Conservation (phyloP, 2,329 filamentous ascomycete species). For the Cucurbitaria berberidis region DNA sequence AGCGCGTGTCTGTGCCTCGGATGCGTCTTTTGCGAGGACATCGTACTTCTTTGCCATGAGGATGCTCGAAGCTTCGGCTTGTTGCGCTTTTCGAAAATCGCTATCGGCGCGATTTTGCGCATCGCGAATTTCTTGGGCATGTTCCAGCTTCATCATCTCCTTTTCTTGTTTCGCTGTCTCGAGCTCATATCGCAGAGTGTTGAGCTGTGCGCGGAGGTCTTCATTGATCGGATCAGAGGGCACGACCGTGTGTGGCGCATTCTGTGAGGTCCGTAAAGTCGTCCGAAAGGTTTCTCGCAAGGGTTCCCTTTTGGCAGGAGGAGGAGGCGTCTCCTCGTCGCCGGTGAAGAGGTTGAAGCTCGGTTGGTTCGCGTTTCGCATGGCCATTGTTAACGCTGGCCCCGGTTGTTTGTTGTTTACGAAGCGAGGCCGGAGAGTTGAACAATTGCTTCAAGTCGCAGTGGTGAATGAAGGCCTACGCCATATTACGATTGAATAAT, state of each 20-base stretch:
- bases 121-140: slow-evolving; percentile 84
- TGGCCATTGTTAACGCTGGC: slow-evolving; percentile 26
- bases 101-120: slow-evolving; percentile 81
- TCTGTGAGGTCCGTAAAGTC: slow-evolving; percentile 52
- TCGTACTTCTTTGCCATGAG: slow-evolving; percentile 63
- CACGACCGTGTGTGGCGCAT: slow-evolving; percentile 45
- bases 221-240: slow-evolving; percentile 63
- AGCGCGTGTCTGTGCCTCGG: slow-evolving; percentile 60
- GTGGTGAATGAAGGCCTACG: neutral
- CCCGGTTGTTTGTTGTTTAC: slow-evolving; percentile 24
- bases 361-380: slow-evolving; percentile 49
- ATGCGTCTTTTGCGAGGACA: slow-evolving; percentile 59
- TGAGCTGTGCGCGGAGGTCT: slow-evolving; percentile 86
- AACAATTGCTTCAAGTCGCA: neutral
- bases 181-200: slow-evolving; percentile 84
- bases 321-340: slow-evolving; percentile 43
- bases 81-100: slow-evolving; percentile 74
- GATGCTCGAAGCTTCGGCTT: slow-evolving; percentile 60
- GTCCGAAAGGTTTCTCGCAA: slow-evolving; percentile 51
- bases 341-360: slow-evolving; percentile 59
- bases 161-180: slow-evolving; percentile 87
- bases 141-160: slow-evolving; percentile 77
- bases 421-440: neutral
- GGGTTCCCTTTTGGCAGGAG: slow-evolving; percentile 41
- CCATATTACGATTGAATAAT: neutral